A percentile compares a stretch with the other conserved stretches of the same genome.
Conservation (phyloP, 495 filamentous ascomycete genomes). For the Parmelia sp. region DNA sequence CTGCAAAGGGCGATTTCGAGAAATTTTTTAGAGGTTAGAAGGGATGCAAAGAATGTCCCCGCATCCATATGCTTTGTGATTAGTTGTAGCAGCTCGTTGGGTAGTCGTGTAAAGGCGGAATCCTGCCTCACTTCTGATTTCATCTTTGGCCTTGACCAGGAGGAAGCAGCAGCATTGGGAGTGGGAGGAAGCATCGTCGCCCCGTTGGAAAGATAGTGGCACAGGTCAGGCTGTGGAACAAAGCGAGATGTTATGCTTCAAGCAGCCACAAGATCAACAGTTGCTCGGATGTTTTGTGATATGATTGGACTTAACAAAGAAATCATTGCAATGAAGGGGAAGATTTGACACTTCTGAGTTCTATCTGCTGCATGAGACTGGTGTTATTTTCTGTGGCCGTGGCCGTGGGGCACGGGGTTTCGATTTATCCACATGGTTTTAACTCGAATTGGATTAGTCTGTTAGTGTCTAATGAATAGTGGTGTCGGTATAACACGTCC, state of each 20-base stretch:
- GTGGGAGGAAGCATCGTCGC: not conserved
- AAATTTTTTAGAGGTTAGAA: constrained; percentile 25
- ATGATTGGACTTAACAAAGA: not conserved
- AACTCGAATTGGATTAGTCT: too few relatives aligned
- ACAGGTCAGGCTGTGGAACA: not conserved
- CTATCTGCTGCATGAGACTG: too few relatives aligned
- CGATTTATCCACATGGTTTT: too few relatives aligned
- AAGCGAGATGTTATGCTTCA: not conserved
- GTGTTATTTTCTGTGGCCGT: too few relatives aligned
- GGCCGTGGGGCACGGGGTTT: too few relatives aligned
- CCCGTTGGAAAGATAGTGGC: not conserved
- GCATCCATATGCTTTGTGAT: constrained; percentile 25
- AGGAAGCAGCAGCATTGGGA: not conserved
- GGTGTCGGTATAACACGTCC: too few relatives aligned
- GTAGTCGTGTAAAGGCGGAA: constrained; percentile 17
- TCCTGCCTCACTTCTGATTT: not conserved
- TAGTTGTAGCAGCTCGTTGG: constrained; percentile 21
- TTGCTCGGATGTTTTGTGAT: too few relatives aligned
- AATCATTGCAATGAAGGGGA: not conserved
- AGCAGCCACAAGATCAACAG: not conserved
- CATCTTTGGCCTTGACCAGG: not conserved
- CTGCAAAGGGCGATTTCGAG: constrained; percentile 14
- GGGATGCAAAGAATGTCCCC: constrained; percentile 21
- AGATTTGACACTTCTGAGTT: not conserved
- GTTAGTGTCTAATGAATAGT: too few relatives aligned